Evolutionary conservation across 2,329 filamentous ascomycete genomes (phyloP).

Genomic region (Cercospora zeina): DNA sequence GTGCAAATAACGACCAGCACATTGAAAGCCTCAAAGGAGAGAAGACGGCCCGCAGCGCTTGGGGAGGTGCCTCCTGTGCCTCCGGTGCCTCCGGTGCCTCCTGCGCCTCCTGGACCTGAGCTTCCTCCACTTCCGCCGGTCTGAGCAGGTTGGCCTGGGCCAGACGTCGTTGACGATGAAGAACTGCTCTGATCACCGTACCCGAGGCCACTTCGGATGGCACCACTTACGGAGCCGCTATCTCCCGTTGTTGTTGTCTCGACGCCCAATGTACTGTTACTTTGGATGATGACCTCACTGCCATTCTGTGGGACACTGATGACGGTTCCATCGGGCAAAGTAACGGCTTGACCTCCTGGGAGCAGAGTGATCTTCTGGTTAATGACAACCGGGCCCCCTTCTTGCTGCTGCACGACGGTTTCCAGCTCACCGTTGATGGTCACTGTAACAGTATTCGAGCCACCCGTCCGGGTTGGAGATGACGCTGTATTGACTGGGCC

Average conservation of each 20-base stretch:
- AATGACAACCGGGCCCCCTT: conserved; percentile 23
- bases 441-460: conserved; percentile 16
- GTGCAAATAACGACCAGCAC: conserved; percentile 9
- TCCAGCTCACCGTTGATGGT: conserved; percentile 19
- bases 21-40: conserved; percentile 14
- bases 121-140: conserved; percentile 1
- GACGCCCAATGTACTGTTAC: conserved; percentile 12
- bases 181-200: conserved; percentile 4
- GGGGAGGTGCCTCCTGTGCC: not conserved
- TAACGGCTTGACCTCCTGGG: conserved; percentile 22
- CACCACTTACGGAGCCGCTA: conserved; percentile 8
- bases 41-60: not conserved
- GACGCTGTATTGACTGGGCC: not conserved
- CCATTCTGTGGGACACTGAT: conserved; percentile 26
- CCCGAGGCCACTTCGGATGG: conserved; percentile 9
- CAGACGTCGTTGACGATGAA: conserved; percentile 6
- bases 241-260: conserved; percentile 6
- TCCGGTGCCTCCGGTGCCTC: not conserved
- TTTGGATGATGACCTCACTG: conserved; percentile 11
- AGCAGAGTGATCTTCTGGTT: conserved; percentile 22
- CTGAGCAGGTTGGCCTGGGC: not conserved
- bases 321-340: conserved; percentile 20
- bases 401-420: conserved; percentile 21
- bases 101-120: not conserved
- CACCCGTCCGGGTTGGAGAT: conserved; percentile 1